A percentile compares a stretch with the other conserved stretches of the same genome.
phyloP scores from a whole-genome alignment of 2,329 filamentous ascomycete genomes.

The Colletotrichum nymphaeae region DNA sequence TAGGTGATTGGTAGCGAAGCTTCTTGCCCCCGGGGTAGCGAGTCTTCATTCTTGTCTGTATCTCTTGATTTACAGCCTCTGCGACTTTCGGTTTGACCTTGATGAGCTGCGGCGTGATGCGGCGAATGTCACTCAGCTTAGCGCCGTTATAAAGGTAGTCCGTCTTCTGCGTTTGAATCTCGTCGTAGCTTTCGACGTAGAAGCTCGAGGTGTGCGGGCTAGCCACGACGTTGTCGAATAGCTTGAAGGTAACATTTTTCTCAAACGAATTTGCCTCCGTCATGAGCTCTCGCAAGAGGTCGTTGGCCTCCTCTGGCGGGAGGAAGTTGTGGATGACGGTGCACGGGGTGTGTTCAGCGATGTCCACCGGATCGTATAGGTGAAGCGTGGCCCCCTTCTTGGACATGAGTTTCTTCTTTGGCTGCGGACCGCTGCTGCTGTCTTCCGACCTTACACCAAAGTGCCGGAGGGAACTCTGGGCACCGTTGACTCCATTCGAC shows the following conservation, averaged over 20 bases:
- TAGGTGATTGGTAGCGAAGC: constrained; percentile 79
- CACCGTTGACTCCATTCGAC: constrained; percentile 53
- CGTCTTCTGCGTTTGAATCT: constrained; percentile 75
- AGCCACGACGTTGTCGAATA: constrained; percentile 88
- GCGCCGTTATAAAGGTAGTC: constrained; percentile 91
- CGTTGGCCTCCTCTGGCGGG: constrained; percentile 75
- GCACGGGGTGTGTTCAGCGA: constrained; percentile 87
- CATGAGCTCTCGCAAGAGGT: constrained; percentile 80
- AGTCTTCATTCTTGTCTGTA: constrained; percentile 75
- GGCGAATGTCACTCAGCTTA: constrained; percentile 79
- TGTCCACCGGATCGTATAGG: constrained; percentile 83
- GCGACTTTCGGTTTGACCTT: constrained; percentile 78
- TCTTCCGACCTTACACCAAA: constrained; percentile 50
- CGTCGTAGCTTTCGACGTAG: constrained; percentile 81
- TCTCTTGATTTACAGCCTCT: constrained; percentile 80
- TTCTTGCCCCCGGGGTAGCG: constrained; percentile 78
- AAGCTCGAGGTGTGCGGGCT: constrained; percentile 88
- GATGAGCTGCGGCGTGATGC: constrained; percentile 79
- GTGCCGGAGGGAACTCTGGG: constrained; percentile 72
- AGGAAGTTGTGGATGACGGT: constrained; percentile 95
- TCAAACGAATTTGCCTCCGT: constrained; percentile 78
- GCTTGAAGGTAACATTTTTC: constrained; percentile 76
- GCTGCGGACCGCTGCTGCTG: constrained; percentile 27
- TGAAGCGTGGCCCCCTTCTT: constrained; percentile 86
- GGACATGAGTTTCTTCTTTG: constrained; percentile 67